Evolutionary conservation across 352 stramenopile species (phyloP).

Genomic region (Pythium dissotocum): DNA sequence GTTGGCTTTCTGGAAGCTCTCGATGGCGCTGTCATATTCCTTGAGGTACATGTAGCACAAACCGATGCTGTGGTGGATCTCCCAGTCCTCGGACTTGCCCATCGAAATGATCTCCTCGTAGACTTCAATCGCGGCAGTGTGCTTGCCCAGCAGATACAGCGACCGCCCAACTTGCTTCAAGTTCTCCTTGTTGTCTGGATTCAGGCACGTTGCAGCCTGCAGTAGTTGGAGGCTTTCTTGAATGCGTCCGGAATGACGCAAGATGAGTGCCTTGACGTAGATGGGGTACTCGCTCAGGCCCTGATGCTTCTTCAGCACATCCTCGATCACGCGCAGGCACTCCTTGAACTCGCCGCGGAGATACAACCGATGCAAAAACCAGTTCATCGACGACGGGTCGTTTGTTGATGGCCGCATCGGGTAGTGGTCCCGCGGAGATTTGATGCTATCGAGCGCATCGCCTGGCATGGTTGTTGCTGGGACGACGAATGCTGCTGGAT

Average conservation of each 20-base stretch:
- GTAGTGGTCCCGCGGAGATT: conserved; percentile 54
- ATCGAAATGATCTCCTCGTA: conserved; percentile 90
- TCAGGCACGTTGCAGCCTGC: conserved; percentile 91
- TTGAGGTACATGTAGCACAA: conserved; percentile 92
- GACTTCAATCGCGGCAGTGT: conserved; percentile 89
- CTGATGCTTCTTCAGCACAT: conserved; percentile 78
- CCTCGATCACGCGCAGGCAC: conserved; percentile 89
- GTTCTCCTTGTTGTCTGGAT: conserved; percentile 91
- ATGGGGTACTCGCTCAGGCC: conserved; percentile 92
- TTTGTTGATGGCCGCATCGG: conserved; percentile 17
- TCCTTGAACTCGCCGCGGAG: conserved; percentile 87
- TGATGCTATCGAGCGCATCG: conserved; percentile 46
- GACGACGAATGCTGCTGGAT: too few relatives aligned
- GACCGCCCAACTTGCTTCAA: conserved; percentile 89
- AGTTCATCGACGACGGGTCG: conserved; percentile 71
- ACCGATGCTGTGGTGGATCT: conserved; percentile 92
- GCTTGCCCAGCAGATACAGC: conserved; percentile 86
- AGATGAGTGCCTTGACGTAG: conserved; percentile 92
- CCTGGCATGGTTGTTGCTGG: conserved; percentile 4
- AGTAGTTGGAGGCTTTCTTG: conserved; percentile 92
- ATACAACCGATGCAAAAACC: conserved; percentile 85
- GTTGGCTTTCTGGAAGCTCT: conserved; percentile 91
- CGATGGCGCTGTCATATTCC: conserved; percentile 86
- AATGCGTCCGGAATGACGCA: conserved; percentile 87
- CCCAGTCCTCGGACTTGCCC: conserved; percentile 87